Percentiles rank a stretch among this genome's conserved stretches.
Conservation (phyloP, 306 rosid species). For the Fagus crenata region DNA sequence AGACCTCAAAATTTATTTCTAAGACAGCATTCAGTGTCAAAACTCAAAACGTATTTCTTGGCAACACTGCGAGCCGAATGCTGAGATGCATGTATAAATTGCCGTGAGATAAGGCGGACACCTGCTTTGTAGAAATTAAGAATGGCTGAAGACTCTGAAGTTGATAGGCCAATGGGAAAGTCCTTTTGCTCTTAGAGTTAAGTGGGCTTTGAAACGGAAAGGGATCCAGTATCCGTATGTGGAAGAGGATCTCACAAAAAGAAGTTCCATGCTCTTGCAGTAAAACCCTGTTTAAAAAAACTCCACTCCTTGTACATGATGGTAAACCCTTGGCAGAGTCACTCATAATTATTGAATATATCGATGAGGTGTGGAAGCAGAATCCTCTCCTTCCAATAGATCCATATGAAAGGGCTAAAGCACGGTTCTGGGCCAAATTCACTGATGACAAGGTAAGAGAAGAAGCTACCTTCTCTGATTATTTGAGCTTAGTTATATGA, state of each 20-base stretch:
- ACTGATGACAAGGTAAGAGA: conserved; percentile 43
- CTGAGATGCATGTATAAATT: neutral
- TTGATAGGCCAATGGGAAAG: conserved; percentile 50
- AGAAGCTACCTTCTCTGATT: neutral
- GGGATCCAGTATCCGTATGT: conserved; percentile 35
- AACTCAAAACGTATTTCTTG: too few species aligned
- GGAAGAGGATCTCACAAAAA: conserved; percentile 45
- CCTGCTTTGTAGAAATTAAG: neutral
- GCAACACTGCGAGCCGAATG: too few species aligned
- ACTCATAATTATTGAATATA: conserved; percentile 43
- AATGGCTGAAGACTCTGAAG: conserved; percentile 37
- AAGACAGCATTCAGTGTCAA: too few species aligned
- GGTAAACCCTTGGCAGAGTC: conserved; percentile 51
- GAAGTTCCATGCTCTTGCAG: conserved; percentile 44
- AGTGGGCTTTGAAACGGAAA: conserved; percentile 47
- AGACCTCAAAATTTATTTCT: too few species aligned
- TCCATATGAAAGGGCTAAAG: conserved; percentile 45
- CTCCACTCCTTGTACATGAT: conserved; percentile 48
- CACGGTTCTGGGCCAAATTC: conserved; percentile 49
- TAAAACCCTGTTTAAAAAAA: conserved; percentile 43
- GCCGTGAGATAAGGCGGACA: neutral
- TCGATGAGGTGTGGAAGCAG: conserved; percentile 48
- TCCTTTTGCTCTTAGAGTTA: conserved; percentile 36
- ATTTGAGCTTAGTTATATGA: neutral
- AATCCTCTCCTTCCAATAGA: conserved; percentile 46